These are phyloP conservation scores for Neocatenulostroma microsporum DNA, from an alignment of 2,329 filamentous ascomycete species.

Conservation along the genomic window DNA sequence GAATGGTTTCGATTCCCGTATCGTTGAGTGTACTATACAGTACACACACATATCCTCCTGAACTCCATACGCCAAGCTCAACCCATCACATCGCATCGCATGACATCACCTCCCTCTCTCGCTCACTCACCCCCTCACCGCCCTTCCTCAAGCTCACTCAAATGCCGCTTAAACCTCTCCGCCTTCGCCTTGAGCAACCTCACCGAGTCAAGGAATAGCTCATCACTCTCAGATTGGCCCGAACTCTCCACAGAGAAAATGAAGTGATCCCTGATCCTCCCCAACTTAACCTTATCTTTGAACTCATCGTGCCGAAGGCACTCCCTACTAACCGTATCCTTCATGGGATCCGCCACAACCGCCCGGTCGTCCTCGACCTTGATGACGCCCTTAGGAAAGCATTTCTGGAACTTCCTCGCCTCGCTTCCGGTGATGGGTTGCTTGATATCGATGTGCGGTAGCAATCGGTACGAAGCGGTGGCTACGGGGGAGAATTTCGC, in stretches of 20 bases:
- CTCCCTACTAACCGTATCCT: constrained; percentile 91
- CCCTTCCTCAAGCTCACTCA: constrained; percentile 42
- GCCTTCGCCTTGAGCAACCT: constrained; percentile 82
- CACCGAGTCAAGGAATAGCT: constrained; percentile 84
- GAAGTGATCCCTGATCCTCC: constrained; percentile 86
- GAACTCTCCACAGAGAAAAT: constrained; percentile 94
- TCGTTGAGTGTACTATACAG: too few species aligned
- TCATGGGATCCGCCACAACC: constrained; percentile 79
- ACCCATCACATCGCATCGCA: too few species aligned
- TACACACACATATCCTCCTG: too few species aligned
- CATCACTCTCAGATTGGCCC: constrained; percentile 89
- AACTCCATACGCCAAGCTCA: too few species aligned
- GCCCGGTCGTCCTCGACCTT: constrained; percentile 80
- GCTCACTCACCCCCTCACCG: constrained; percentile 15
- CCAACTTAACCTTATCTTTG: constrained; percentile 88
- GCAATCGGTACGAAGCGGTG: constrained; percentile 82
- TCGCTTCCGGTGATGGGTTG: constrained; percentile 78
- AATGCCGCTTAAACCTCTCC: constrained; percentile 60
- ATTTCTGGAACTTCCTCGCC: constrained; percentile 79
- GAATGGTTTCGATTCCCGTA: too few species aligned
- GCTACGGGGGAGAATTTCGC: constrained; percentile 96
- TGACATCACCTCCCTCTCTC: too few species aligned
- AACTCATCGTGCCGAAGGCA: constrained; percentile 88
- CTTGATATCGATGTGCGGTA: constrained; percentile 79
- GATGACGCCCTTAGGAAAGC: constrained; percentile 87